Evolutionary conservation across 768 basidiomycete species (phyloP).

Genomic region (Pisolithus orientalis): DNA sequence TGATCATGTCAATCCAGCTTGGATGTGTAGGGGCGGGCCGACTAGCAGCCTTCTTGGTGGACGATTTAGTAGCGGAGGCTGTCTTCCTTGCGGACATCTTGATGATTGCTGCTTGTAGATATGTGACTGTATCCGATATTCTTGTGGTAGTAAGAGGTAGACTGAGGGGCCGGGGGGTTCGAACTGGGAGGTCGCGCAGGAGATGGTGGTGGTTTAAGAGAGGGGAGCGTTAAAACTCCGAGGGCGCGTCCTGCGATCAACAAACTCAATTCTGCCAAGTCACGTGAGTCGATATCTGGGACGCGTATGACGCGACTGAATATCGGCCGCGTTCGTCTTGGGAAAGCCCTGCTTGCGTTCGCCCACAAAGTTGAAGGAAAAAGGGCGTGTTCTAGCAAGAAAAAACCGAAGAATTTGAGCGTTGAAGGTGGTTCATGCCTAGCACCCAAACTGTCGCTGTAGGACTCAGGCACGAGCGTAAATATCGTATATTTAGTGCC

Average conservation of each 20-base stretch:
- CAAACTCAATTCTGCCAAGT: slow-evolving; percentile 34
- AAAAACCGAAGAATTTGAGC: slow-evolving; percentile 15
- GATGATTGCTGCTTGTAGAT: slow-evolving; percentile 6
- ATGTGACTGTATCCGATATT: slow-evolving; percentile 12
- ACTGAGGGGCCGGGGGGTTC: slow-evolving; percentile 10
- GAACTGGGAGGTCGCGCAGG: slow-evolving; percentile 18
- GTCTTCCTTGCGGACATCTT: slow-evolving; percentile 40
- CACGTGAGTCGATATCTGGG: slow-evolving; percentile 31
- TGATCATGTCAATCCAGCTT: slow-evolving; percentile 77
- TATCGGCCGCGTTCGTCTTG: slow-evolving; percentile 6
- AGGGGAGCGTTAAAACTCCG: slow-evolving; percentile 37
- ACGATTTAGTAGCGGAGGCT: slow-evolving; percentile 37
- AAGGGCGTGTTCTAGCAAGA: slow-evolving; percentile 8
- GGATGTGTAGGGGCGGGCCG: slow-evolving; percentile 33
- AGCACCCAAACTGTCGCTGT: slow-evolving; percentile 13
- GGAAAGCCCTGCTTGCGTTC: neutral
- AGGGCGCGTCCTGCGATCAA: slow-evolving; percentile 35
- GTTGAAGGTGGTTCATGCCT: neutral
- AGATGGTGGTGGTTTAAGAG: slow-evolving; percentile 46
- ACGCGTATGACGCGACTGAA: slow-evolving; percentile 18
- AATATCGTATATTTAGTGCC: slow-evolving; percentile 11
- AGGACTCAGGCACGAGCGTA: slow-evolving; percentile 11
- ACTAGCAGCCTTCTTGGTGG: slow-evolving; percentile 27
- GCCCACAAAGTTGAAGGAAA: slow-evolving; percentile 1
- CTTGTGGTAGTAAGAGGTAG: slow-evolving; percentile 9